Base-by-base conservation (phyloP, 106 monocot genomes). In the Narthecium ossifragum region DNA sequence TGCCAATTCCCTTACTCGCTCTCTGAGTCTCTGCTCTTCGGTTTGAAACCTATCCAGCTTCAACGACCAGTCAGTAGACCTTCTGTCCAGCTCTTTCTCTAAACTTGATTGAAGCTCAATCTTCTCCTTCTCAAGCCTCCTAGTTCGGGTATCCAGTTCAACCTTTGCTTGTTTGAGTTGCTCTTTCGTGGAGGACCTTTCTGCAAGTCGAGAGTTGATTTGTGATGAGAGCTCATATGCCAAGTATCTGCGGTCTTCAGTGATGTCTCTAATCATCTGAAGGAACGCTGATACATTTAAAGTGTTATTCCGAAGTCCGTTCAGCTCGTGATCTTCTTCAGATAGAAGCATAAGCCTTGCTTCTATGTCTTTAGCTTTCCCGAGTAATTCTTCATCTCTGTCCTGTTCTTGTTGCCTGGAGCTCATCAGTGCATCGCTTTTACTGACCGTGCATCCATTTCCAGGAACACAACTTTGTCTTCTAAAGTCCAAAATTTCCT, bases 81-180 rank as follows among this genome's bases (percentile, higher is more conserved):
- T 84, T 75, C 88, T 78, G 21, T 93, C 85, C 46, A 93, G 27
- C 64, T 93, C 93, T 75, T 66, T 90, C 59, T 96, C 94, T 31
- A 86, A 56, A 57, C 53, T 69, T 24, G 53, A 73, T 57, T 96
- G 77, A 55, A 96, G 37, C 31, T 86, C 86, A 58, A 34, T 77
- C 71, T 84, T 96, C 65, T 96, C 96, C 67, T 66, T 86, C 55
- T 90, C 86, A 15, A 96, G 65, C 69, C 80, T 86, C 73, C 80
- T 80, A 24, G 78, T 90, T 67, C 78, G 69, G n/a, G 75, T 75
- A 64, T 79, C 78, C 54, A 86, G 51, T 46, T 90, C 86, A 33
- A 68, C 27, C 30, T 84, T 75, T 56, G 71, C 75, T 14, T 78
- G 69, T 55, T 70, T 81, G 32, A 84, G 38, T 33, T 34, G 64